phyloP scores from a whole-genome alignment of 306 rosid genomes.

The Acmispon strigosus region DNA sequence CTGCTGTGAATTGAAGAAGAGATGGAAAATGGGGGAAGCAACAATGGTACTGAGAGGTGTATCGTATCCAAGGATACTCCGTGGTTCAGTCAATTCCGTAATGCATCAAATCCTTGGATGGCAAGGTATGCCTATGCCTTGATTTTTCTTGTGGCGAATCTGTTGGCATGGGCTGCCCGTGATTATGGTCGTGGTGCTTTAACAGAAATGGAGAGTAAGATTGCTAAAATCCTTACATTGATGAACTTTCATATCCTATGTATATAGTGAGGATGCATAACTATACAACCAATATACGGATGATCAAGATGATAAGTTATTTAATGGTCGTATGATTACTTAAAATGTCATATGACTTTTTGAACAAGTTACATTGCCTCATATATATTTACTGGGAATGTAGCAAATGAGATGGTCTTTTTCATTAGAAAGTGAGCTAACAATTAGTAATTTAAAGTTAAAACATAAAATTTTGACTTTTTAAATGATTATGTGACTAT shows the following conservation, averaged over 20 bases:
- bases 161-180: conserved; percentile 92
- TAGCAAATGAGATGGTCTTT: too few relatives aligned
- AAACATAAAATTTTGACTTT: too few relatives aligned
- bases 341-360: too few relatives aligned
- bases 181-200: conserved; percentile 67
- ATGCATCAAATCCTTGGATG: conserved; percentile 96
- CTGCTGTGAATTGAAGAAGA: conserved; percentile 22
- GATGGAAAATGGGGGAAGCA: conserved; percentile 51
- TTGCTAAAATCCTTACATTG: conserved; percentile 7
- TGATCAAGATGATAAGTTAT: too few relatives aligned
- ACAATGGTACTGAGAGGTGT: conserved; percentile 24
- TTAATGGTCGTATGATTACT: too few relatives aligned
- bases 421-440: too few relatives aligned
- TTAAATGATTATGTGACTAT: too few relatives aligned
- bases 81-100: conserved; percentile 69
- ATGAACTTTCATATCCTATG: background rate
- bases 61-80: conserved; percentile 36
- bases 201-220: conserved; percentile 85
- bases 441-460: too few relatives aligned
- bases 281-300: too few relatives aligned
- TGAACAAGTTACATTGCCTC: too few relatives aligned
- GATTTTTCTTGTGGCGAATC: conserved; percentile 65
- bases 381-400: too few relatives aligned
- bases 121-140: conserved; percentile 87
- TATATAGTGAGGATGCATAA: too few relatives aligned